These are phyloP conservation scores for Macrotyloma uniflorum DNA, from an alignment of 306 rosid species.

Conservation along the genomic window DNA sequence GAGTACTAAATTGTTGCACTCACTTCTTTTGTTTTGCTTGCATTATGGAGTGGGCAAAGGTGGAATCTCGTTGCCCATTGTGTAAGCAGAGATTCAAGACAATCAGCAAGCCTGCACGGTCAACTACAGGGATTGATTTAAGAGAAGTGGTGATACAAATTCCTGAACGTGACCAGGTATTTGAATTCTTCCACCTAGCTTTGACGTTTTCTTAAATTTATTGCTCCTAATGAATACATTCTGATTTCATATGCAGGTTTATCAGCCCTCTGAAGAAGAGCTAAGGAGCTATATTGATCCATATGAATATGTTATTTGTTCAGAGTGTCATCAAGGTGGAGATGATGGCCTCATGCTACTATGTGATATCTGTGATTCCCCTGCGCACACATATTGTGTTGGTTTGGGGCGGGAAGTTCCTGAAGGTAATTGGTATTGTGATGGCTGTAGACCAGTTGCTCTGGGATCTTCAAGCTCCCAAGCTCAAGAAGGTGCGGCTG, in stretches of 20 bases:
- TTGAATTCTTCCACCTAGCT: constrained; percentile 21
- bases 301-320: constrained; percentile 82
- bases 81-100: constrained; percentile 96
- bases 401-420: constrained; percentile 96
- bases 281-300: constrained; percentile 96
- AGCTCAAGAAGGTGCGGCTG: constrained; percentile 56
- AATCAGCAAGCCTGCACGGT: constrained; percentile 77
- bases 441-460: constrained; percentile 77
- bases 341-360: constrained; percentile 91
- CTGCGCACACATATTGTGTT: constrained; percentile 95
- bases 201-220: constrained; percentile 29
- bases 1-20: constrained; percentile 85
- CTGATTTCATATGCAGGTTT: constrained; percentile 67
- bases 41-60: constrained; percentile 99
- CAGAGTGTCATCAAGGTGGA: constrained; percentile 92
- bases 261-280: constrained; percentile 98
- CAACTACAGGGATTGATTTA: constrained; percentile 61
- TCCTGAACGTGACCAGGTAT: constrained; percentile 98
- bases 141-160: constrained; percentile 72
- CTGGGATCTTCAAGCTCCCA: constrained; percentile 80
- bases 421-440: constrained; percentile 94
- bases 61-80: constrained; percentile 96
- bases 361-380: constrained; percentile 95
- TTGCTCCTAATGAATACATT: constrained; percentile 11
- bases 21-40: constrained; percentile 94